Evolutionary conservation across 1,284 basidiomycete genomes (phyloP).

Genomic region (Boletus mariae): DNA sequence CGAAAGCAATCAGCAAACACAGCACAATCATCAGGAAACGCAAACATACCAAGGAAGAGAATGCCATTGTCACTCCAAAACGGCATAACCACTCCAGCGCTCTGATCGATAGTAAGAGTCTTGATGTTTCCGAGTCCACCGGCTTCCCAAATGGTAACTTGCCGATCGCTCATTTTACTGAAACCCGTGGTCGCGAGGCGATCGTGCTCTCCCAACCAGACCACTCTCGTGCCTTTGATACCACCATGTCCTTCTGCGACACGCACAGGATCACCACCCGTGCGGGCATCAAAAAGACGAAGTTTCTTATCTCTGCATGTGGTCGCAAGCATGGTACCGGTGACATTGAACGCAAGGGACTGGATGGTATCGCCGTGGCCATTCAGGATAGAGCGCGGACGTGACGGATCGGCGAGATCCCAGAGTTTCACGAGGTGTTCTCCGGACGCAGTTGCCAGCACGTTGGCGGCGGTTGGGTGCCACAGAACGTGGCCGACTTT

Average conservation of each 20-base stretch:
- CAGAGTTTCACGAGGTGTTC: conserved; percentile 90
- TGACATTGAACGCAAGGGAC: conserved; percentile 79
- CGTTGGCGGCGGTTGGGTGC: conserved; percentile 87
- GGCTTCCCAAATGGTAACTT: conserved; percentile 86
- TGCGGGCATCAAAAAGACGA: conserved; percentile 84
- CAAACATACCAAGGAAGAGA: conserved; percentile 75
- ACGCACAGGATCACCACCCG: conserved; percentile 77
- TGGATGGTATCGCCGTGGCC: conserved; percentile 91
- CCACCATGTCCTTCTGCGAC: conserved; percentile 86
- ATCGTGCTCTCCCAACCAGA: conserved; percentile 90
- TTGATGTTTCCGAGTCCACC: conserved; percentile 70
- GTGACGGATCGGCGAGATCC: conserved; percentile 76
- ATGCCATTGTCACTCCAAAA: conserved; percentile 96
- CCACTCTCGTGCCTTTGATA: conserved; percentile 88
- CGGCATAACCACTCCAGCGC: conserved; percentile 92
- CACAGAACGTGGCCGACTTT: conserved; percentile 95
- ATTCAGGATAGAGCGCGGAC: conserved; percentile 57
- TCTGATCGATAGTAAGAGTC: conserved; percentile 79
- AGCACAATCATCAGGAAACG: background rate
- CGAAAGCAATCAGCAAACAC: conserved; percentile 1
- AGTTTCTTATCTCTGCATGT: conserved; percentile 93
- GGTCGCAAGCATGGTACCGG: conserved; percentile 73
- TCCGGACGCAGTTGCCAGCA: conserved; percentile 84
- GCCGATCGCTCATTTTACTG: conserved; percentile 91
- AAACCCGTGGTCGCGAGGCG: conserved; percentile 93